Conservation (phyloP, 345 rosid species). For the rapeseed (Brassica napus) region DNA sequence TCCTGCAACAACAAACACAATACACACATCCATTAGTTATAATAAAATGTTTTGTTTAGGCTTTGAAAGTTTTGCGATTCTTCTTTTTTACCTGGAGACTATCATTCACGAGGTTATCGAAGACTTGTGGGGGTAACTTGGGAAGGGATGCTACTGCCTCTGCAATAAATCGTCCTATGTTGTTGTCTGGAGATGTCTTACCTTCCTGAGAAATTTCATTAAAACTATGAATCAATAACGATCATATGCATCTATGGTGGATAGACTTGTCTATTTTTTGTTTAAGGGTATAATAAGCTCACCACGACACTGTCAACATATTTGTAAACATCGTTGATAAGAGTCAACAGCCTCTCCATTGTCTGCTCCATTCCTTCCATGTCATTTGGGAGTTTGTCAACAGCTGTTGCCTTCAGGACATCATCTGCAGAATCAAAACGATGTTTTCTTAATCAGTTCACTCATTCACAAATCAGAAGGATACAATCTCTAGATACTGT, state of each 20-base stretch:
- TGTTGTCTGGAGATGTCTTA: conserved; percentile 63
- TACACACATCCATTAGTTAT: conserved; percentile 10
- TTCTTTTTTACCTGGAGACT: conserved; percentile 70
- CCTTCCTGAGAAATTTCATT: conserved; percentile 60
- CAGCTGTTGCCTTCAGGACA: conserved; percentile 62
- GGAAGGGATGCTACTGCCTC: conserved; percentile 76
- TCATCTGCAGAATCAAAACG: conserved; percentile 50
- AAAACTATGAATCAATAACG: background rate
- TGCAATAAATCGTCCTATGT: conserved; percentile 68
- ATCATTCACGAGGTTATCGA: conserved; percentile 87
- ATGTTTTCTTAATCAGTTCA: background rate
- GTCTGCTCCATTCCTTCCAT: conserved; percentile 97
- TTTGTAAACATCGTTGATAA: conserved; percentile 72
- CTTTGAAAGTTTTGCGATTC: background rate
- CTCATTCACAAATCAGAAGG: background rate
- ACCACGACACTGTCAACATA: conserved; percentile 90
- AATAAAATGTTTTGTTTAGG: background rate
- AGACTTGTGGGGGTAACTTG: conserved; percentile 65
- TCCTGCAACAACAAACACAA: conserved; percentile 51
- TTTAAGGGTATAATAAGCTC: conserved; percentile 26
- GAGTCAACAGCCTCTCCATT: conserved; percentile 66
- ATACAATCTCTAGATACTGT: background rate
- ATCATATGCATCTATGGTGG: background rate
- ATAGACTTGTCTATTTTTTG: background rate
- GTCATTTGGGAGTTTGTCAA: conserved; percentile 89